phyloP scores from a whole-genome alignment of 1,139 yeast genomes.

The Yamadazyma jaroonii region DNA sequence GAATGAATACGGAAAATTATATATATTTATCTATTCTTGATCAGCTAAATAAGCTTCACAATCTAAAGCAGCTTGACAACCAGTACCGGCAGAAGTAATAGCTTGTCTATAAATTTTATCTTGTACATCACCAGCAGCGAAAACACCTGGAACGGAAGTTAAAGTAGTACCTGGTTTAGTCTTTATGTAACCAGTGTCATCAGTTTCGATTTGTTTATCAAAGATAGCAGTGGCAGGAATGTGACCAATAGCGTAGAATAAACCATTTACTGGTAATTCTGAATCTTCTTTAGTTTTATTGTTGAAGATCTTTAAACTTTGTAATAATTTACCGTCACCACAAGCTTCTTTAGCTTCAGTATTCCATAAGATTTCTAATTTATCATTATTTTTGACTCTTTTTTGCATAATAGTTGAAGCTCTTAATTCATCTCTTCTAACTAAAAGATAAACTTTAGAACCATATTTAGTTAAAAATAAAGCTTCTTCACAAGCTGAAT shows the following conservation, averaged over 20 bases:
- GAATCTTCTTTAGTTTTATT: slow-evolving; percentile 65
- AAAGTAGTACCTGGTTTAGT: slow-evolving; percentile 85
- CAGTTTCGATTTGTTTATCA: slow-evolving; percentile 74
- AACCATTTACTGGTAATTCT: slow-evolving; percentile 80
- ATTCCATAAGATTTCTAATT: slow-evolving; percentile 87
- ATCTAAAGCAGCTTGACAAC: slow-evolving; percentile 99
- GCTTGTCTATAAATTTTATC: slow-evolving; percentile 98
- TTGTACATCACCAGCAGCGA: slow-evolving; percentile 99
- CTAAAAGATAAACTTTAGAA: slow-evolving; percentile 88
- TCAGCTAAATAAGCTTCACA: slow-evolving; percentile 83
- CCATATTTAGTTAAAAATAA: slow-evolving; percentile 94
- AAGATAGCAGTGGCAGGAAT: slow-evolving; percentile 87
- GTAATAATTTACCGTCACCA: slow-evolving; percentile 84
- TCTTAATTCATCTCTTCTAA: slow-evolving; percentile 89
- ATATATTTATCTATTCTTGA: slow-evolving; percentile 20
- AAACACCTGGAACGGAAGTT: slow-evolving; percentile 89
- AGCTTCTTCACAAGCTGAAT: slow-evolving; percentile 99
- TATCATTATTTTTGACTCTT: slow-evolving; percentile 78
- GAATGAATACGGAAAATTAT: background rate
- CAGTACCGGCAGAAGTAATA: slow-evolving; percentile 97
- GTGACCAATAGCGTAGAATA: slow-evolving; percentile 98
- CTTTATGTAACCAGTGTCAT: slow-evolving; percentile 81
- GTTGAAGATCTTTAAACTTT: slow-evolving; percentile 60
- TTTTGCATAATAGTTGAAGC: slow-evolving; percentile 97
- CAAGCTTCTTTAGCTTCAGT: slow-evolving; percentile 83